Base-by-base conservation (phyloP, 257 asterid genomes). In the Capsicum pubescens region DNA sequence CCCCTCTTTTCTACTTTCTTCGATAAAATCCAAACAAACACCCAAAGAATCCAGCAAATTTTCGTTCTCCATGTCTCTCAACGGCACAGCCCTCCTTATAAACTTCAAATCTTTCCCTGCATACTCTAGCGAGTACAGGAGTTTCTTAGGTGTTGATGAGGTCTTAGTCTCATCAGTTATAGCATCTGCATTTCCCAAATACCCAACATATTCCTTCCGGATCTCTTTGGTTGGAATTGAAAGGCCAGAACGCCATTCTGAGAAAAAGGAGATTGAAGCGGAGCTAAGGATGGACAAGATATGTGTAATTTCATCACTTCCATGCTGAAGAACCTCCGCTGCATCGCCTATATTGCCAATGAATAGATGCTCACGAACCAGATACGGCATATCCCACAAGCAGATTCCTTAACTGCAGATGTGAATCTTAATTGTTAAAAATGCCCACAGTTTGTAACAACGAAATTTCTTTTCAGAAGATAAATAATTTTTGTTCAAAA, bases 61-160 rank as follows among this genome's bases (percentile, higher is more conserved):
- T 85, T 97, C 98, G 54, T 86, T 92, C 90, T 97, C 99, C 91
- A 92, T 94, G 87, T 97, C 99, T 89, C 97, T 93, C 89, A 97
- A 83, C 12, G 99, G 97, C 57, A 91, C 98, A 63, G 96, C 93
- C 98, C 95, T 93, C 89, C 99, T 92, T 83, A 87, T 89, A 88
- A 93, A 84, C 92, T 92, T 93, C 90, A 97, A 88, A 88, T 95
- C 97, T 89, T 93, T 92, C 44, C 99, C 99, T 13, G 99, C 98
- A 86, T 92, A 80, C 90, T 97, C 98, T 89, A 97, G 85, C 64
- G 95, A 83, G 90, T 90, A 97, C 2, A 97, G 92, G 83, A 92
- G 91, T 87, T 93, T 97, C 88, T 88, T 91, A 9, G 95, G 93
- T 21, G 96, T 87, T 89, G 95, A 56, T 8, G 98, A 87, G 87